Conservation (phyloP, 768 basidiomycete genomes). For the Boletus sensibilis region DNA sequence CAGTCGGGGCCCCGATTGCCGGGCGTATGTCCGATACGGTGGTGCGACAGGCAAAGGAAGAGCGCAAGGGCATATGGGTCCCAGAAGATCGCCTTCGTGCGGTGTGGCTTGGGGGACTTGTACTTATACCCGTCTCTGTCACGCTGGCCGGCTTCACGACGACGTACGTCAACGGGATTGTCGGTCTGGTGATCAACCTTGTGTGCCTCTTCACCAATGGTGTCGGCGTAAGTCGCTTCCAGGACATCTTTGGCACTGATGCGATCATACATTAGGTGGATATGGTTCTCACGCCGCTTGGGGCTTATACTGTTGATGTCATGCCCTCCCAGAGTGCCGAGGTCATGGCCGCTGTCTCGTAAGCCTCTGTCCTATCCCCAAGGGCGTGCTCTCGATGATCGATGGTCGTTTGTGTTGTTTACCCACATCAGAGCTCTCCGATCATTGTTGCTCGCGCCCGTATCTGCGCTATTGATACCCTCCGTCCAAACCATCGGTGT, state of each 20-base stretch:
- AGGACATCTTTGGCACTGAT: neutral
- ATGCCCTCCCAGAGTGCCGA: conserved; percentile 63
- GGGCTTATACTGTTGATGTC: conserved; percentile 60
- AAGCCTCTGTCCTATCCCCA: conserved; percentile 18
- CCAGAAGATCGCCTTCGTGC: conserved; percentile 69
- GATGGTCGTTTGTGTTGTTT: neutral
- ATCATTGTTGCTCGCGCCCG: conserved; percentile 19
- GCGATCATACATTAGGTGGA: conserved; percentile 44
- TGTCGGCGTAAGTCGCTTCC: conserved; percentile 47
- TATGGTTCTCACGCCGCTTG: conserved; percentile 51
- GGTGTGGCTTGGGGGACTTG: conserved; percentile 42
- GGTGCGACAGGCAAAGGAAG: conserved; percentile 46
- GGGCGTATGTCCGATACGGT: conserved; percentile 58
- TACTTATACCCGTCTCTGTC: conserved; percentile 55
- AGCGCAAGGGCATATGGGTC: conserved; percentile 56
- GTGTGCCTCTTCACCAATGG: conserved; percentile 63
- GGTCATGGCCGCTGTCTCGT: conserved; percentile 57
- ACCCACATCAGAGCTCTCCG: conserved; percentile 18
- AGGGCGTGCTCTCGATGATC: neutral
- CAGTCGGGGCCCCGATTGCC: conserved; percentile 60
- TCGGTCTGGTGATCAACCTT: conserved; percentile 52
- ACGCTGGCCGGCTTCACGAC: conserved; percentile 50
- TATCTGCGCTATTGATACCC: conserved; percentile 29
- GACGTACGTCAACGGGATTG: conserved; percentile 45
- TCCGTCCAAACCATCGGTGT: conserved; percentile 55